A percentile compares a stretch with the other conserved stretches of the same genome.
These are phyloP conservation scores for Hydnomerulius pinastri DNA, from an alignment of 768 basidiomycete genomes.

Conservation along the genomic window DNA sequence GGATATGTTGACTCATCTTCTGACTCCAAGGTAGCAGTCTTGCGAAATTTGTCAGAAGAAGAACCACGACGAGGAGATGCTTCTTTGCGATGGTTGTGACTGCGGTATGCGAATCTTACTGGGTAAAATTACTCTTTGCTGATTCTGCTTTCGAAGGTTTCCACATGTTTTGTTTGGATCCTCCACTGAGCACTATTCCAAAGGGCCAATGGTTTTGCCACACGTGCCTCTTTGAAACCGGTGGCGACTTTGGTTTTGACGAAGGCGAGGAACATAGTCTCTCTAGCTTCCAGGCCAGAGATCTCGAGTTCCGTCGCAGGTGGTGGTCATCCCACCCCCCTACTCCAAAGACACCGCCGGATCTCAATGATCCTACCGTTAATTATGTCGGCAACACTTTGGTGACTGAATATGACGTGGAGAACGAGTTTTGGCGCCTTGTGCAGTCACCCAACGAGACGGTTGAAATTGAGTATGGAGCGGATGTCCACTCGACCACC, in stretches of 20 bases:
- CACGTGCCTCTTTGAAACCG: constrained; percentile 86
- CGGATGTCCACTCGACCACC: constrained; percentile 96
- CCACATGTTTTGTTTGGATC: constrained; percentile 96
- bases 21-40: constrained; percentile 55
- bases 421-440: constrained; percentile 95
- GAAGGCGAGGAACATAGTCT: constrained; percentile 96
- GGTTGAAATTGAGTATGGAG: constrained; percentile 99
- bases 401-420: constrained; percentile 90
- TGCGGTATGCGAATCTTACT: constrained; percentile 49
- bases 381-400: constrained; percentile 58
- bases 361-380: constrained; percentile 50
- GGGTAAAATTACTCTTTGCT: constrained; percentile 9
- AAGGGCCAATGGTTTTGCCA: constrained; percentile 97
- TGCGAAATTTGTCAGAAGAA: constrained; percentile 95
- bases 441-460: constrained; percentile 88
- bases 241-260: constrained; percentile 97
- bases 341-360: constrained; percentile 27
- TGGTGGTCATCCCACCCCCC: constrained; percentile 89
- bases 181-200: constrained; percentile 82
- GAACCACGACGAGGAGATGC: constrained; percentile 87
- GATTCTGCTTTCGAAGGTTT: constrained; percentile 60
- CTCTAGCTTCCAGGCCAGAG: constrained; percentile 88
- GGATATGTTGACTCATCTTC: constrained; percentile 8
- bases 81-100: constrained; percentile 89
- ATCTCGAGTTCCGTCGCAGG: constrained; percentile 80